Evolutionary conservation across 306 rosid species (phyloP), one percentile per base, ranked within the genome.

Genomic region (Casuarina cunninghamiana): DNA sequence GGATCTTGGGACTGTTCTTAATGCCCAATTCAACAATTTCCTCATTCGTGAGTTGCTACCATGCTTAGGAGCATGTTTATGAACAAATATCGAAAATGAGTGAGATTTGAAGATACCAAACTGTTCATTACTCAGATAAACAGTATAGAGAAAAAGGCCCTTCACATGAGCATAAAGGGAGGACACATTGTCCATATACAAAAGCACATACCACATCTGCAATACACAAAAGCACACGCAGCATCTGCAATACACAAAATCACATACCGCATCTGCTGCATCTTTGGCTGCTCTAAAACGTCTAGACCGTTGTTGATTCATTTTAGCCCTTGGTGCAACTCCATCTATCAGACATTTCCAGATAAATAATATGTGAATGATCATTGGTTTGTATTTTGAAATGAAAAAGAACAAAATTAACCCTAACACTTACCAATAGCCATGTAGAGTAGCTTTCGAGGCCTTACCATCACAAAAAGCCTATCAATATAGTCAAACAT

Each of bases 261-360:
- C 66, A 86, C 94, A 70, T 87, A 96, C 98, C 83, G 98, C 88
- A 35, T 91, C 98, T 68, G 91, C 70, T 57, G 99, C 98, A 79
- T 96, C 99, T 88, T 96, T 96, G 12, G 98, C 97, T 51, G 99
- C 84, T 83, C 97, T 90, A 84, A 96, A 96, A 66, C 99, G 91
- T 76, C 99, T 89, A 74, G 98, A 93, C 51, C 99, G 80, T 51
- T 93, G 99, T 76, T 96, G 99, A 78, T 93, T 96, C 99, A 96
- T 96, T 82, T 96, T 96, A n/a, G 99, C 99, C 90, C 99, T 90
- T 2, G 99, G 99, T 57, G 99, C 99, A 88, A 96, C 99, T 79
- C 99, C 99, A 80, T 96, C 99, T 96, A 84, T 65, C 75, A 81
- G 58, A 75, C 49, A 66, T 50, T 66, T 61, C 21, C 74, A 35